Evolutionary conservation across 2,329 filamentous ascomycete genomes (phyloP), one percentile per base, ranked within the genome.

Genomic region (Fusarium hostae): DNA sequence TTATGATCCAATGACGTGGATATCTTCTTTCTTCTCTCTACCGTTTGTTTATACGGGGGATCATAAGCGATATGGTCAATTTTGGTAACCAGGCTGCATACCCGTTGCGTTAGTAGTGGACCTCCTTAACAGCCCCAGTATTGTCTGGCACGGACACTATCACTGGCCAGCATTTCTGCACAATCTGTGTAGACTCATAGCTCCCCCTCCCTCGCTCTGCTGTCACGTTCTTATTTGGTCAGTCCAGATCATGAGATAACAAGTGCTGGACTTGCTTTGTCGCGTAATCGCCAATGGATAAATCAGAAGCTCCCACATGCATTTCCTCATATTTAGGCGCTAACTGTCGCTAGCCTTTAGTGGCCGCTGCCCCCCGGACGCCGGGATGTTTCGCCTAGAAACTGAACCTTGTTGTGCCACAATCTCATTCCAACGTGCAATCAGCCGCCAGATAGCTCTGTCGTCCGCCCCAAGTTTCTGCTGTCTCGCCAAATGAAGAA

Each of bases 281-380:
- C 40, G 35, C 43, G 26, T 54, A 44, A 32, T 61, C 61, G 43
- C 45, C 54, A 52, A 57, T 72, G 41, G 55, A 37, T 62, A 64
- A 68, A 62, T 57, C 61, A 59, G 51, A 70, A 72, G 59, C 70
- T 64, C 47, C 50, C 47, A 58, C 43, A 59, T 56, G 44, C 43
- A 44, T 47, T 35, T 57, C 51, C 34, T 40, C 34, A 63, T 54
- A 52, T 66, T 55, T 47, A 61, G 48, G 66, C 67, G 69, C 69
- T 72, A 70, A 39, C 20, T 13, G 52, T 66, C 64, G 59, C 68
- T 72, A 69, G 45, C 20, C n/a, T 70, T 66, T 72, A 71, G 69
- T 70, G 69, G 69, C 69, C 69, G 59, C 37, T 45, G 44, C 18
- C 22, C 68, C 68, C 69, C 59, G 66, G 59, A 69, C 50, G 39